These are phyloP conservation scores for Metschnikowia orientalis DNA, from an alignment of 805 yeast species.

Conservation along the genomic window DNA sequence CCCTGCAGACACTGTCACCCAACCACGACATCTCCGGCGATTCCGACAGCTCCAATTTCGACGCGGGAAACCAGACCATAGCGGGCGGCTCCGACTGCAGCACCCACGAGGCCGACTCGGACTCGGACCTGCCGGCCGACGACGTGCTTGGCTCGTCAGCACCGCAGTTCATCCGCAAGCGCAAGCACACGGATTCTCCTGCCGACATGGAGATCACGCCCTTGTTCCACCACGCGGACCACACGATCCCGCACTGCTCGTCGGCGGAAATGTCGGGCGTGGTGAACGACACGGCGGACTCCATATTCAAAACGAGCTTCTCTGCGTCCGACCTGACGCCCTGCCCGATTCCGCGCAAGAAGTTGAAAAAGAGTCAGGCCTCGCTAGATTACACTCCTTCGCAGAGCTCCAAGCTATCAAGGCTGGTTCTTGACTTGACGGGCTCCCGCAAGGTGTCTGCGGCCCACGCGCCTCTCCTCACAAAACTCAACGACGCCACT, in stretches of 20 bases:
- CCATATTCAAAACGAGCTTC: conserved; percentile 23
- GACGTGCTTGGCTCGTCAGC: conserved; percentile 8
- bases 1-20: neutral
- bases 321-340: conserved; percentile 41
- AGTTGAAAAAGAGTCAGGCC: conserved; percentile 24
- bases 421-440: conserved; percentile 27
- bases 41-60: conserved; percentile 6
- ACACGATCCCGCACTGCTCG: conserved; percentile 11
- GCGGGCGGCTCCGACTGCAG: conserved; percentile 14
- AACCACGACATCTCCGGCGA: conserved; percentile 6
- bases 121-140: conserved; percentile 7
- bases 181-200: conserved; percentile 25
- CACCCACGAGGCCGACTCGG: conserved; percentile 8
- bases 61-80: conserved; percentile 28
- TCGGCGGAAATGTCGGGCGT: conserved; percentile 18
- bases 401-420: conserved; percentile 17
- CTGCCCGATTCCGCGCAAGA: conserved; percentile 41
- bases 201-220: conserved; percentile 27
- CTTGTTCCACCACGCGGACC: conserved; percentile 5
- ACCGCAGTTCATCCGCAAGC: conserved; percentile 26
- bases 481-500: conserved; percentile 12
- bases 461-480: conserved; percentile 19
- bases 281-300: conserved; percentile 14
- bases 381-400: conserved; percentile 20
- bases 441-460: conserved; percentile 26